phyloP scores from a whole-genome alignment of 73 alveolate genomes.

The Paraurostyla sp. region DNA sequence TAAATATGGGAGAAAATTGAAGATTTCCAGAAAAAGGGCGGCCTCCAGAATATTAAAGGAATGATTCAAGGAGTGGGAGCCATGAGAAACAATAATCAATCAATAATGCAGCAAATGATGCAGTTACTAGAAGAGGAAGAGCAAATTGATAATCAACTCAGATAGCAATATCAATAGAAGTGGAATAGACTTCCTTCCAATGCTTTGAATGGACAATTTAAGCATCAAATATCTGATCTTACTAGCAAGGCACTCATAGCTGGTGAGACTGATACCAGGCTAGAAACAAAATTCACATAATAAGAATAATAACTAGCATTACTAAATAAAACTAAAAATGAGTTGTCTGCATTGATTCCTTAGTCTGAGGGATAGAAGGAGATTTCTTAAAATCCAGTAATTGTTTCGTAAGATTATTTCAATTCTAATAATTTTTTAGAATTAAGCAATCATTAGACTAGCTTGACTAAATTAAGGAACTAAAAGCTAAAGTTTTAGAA shows the following conservation, averaged over 20 bases:
- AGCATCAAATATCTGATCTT: conserved; percentile 27
- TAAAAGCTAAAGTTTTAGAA: not conserved
- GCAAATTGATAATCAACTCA: conserved; percentile 9
- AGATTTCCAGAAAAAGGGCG: conserved; percentile 61
- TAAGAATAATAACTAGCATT: not conserved
- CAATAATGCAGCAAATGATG: not conserved
- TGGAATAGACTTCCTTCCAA: conserved; percentile 67
- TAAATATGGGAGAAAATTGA: conserved; percentile 67
- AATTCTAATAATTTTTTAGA: too few relatives aligned
- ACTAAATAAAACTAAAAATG: conserved; percentile 1
- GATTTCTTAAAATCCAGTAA: conserved; percentile 24
- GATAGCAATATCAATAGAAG: conserved; percentile 10
- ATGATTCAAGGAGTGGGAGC: conserved; percentile 54
- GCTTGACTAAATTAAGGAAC: not conserved
- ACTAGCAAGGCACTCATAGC: conserved; percentile 32
- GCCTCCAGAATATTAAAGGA: conserved; percentile 8
- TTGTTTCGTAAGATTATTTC: too few relatives aligned
- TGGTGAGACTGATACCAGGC: conserved; percentile 16
- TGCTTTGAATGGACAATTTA: conserved; percentile 56
- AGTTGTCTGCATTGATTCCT: conserved; percentile 57
- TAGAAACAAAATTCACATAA: conserved; percentile 24
- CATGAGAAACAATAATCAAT: not conserved
- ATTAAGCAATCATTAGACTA: conserved; percentile 39
- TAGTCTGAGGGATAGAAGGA: not conserved
- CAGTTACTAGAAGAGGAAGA: conserved; percentile 52